phyloP scores from a whole-genome alignment of 169 alveolate genomes.

The Neospora caninum region DNA sequence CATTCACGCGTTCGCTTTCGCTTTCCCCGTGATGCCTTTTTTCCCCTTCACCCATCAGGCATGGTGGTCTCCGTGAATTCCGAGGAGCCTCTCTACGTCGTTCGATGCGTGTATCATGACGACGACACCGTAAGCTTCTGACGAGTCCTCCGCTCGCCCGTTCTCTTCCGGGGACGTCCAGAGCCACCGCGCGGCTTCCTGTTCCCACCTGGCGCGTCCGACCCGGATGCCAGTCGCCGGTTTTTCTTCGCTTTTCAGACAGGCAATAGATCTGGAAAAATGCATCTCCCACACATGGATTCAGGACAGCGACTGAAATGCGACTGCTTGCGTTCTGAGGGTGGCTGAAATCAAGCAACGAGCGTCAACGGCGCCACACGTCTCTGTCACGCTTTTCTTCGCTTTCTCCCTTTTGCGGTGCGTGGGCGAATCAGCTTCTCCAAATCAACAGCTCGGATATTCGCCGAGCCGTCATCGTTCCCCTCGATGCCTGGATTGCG shows the following conservation, averaged over 20 bases:
- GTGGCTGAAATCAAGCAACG: too few relatives aligned
- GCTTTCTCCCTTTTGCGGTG: background rate
- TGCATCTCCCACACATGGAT: too few relatives aligned
- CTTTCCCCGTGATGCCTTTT: background rate
- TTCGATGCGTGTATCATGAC: slow-evolving; percentile 33
- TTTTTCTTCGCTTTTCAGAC: too few relatives aligned
- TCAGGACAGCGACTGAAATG: too few relatives aligned
- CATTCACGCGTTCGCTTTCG: background rate
- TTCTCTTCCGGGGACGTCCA: background rate
- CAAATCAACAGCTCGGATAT: slow-evolving; percentile 7
- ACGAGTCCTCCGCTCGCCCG: background rate
- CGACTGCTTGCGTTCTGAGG: too few relatives aligned
- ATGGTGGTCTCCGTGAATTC: slow-evolving; percentile 21
- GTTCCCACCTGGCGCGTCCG: too few relatives aligned
- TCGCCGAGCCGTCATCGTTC: slow-evolving; percentile 43
- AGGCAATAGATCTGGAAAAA: too few relatives aligned
- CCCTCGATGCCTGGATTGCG: slow-evolving; percentile 35
- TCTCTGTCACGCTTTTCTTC: background rate
- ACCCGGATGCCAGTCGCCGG: too few relatives aligned
- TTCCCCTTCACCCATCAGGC: background rate
- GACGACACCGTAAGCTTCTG: background rate
- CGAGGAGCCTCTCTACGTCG: slow-evolving; percentile 46
- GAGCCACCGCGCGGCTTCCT: too few relatives aligned
- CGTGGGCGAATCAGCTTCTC: background rate
- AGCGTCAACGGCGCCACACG: too few relatives aligned